Evolutionary conservation across 179 eudicot species (phyloP).

Genomic region (Spinacia oleracea): DNA sequence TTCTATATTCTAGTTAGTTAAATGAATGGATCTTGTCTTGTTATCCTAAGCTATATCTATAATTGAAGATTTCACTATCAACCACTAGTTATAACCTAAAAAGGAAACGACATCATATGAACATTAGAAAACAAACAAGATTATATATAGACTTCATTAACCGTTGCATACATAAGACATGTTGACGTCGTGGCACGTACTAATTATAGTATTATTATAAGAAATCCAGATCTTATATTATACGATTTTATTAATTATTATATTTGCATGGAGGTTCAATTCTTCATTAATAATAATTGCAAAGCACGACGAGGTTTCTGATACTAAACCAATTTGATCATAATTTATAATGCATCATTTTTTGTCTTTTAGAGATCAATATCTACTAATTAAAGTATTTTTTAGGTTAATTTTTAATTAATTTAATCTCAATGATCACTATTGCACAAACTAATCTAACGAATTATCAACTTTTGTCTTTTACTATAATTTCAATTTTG

Average conservation of each 20-base stretch:
- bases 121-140: constrained; percentile 20
- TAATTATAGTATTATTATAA: not conserved
- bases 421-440: constrained; percentile 25
- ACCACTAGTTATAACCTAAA: constrained; percentile 13
- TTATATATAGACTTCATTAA: constrained; percentile 24
- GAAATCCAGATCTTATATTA: constrained; percentile 20
- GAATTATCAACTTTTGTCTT: constrained; percentile 17
- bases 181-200: constrained; percentile 21
- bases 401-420: constrained; percentile 6
- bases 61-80: constrained; percentile 26
- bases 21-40: constrained; percentile 21
- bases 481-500: not conserved
- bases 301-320: constrained; percentile 12
- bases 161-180: constrained; percentile 18
- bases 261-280: constrained; percentile 4
- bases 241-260: constrained; percentile 10
- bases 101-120: constrained; percentile 32
- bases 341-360: not conserved
- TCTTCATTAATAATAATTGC: constrained; percentile 11
- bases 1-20: not conserved
- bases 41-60: constrained; percentile 18
- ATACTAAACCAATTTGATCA: constrained; percentile 10
- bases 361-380: constrained; percentile 23
- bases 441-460: constrained; percentile 11
- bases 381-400: constrained; percentile 12